Base-by-base conservation (phyloP, 495 filamentous ascomycete species). In the Evernia prunastri region DNA sequence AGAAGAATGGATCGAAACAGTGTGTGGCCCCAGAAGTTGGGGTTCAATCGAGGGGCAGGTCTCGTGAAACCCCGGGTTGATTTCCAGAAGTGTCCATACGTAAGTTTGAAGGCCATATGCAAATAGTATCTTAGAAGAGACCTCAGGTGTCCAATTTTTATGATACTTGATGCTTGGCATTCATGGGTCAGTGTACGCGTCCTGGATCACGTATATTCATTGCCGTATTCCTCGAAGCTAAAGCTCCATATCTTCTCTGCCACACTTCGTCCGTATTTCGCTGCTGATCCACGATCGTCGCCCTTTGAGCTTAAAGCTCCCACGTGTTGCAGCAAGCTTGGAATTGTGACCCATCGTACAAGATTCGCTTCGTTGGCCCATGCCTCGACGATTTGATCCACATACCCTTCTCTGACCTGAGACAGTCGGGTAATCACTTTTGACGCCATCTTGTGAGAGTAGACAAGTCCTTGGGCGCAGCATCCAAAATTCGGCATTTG, bases 401-500 rank as follows among this genome's bases (percentile, higher is more conserved):
- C 65, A n/a, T 60, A 69, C 45, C 61, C 59, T 23, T 59, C 53
- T 4, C 49, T 59, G 12, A 66, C 65, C n/a, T 57, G 49, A 4
- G 72, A 56, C 20, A 75, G 49, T 31, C 65, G 65, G 1, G 66
- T 63, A 23, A 72, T 64, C 18, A 73, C 59, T 27, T 27, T 43
- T 15, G 72, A 69, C 0, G 74, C 68, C 47, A 67, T 70, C 6
- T 66, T 58, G 0, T 69, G 70, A 9, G 72, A 72, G 54, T 74
- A 77, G 10, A 75, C 49, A 13, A 77, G 67, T 11, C 73, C 75
- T 58, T 77, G 75, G 39, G 74, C 75, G 67, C 75, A 77, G 63
- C 75, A 77, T 18, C 75, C 75, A 25, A 72, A 72, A 13, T 66
- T 45, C 17, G 75, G 72, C 75, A 77, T 77, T 29, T 64, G 35